Percentiles rank a stretch among this genome's conserved stretches.
These are phyloP conservation scores for Cicer cuneatum DNA, from an alignment of 306 rosid species.

Conservation along the genomic window DNA sequence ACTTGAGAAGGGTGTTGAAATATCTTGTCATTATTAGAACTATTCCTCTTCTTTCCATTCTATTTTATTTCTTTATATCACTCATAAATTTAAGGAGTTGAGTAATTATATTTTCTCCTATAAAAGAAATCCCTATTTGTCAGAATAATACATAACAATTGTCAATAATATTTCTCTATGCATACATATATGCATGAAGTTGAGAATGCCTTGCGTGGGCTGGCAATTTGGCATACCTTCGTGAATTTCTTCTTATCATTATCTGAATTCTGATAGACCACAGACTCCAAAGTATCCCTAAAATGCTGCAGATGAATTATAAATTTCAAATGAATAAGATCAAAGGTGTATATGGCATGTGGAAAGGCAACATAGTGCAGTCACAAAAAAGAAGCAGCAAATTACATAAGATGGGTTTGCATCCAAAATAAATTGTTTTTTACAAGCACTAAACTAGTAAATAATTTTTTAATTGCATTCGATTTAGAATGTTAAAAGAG, in stretches of 20 bases:
- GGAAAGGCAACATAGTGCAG: constrained; percentile 4
- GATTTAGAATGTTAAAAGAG: background rate
- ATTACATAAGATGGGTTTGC: background rate
- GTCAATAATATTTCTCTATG: background rate
- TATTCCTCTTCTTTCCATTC: too few species aligned
- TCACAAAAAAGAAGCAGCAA: constrained; percentile 5
- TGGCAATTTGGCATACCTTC: background rate
- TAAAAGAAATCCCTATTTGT: too few species aligned
- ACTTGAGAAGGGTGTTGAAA: too few species aligned
- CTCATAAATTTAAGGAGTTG: too few species aligned
- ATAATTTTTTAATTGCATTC: background rate
- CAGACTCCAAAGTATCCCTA: constrained; percentile 72
- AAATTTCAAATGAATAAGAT: constrained; percentile 21
- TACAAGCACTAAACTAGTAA: background rate
- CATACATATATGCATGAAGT: background rate
- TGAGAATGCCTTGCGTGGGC: background rate
- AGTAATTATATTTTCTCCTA: too few species aligned
- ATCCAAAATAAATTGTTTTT: background rate
- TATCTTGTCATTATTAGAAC: too few species aligned
- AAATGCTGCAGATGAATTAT: constrained; percentile 61
- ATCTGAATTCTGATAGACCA: constrained; percentile 64
- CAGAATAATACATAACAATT: too few species aligned
- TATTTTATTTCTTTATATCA: too few species aligned
- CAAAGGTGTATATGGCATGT: background rate
- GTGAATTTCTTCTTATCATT: constrained; percentile 63